A percentile compares a stretch with the other conserved stretches of the same genome.
Conservation (phyloP, 1,139 yeast species). For the Saccharomycopsis hybrid region DNA sequence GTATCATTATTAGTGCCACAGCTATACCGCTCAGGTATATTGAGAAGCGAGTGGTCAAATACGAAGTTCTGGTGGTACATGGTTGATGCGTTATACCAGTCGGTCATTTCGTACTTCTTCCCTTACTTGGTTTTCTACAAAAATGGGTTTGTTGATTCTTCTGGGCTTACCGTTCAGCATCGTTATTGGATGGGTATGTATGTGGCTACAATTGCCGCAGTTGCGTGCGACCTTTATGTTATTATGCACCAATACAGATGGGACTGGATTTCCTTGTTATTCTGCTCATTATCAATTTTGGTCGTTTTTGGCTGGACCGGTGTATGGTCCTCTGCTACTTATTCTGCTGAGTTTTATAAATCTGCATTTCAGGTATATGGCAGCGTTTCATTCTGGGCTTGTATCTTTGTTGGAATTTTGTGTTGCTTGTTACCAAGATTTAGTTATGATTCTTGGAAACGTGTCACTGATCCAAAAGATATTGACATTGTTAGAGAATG, state of each 20-base stretch:
- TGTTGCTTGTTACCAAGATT: slow-evolving; percentile 76
- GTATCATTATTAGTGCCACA: slow-evolving; percentile 88
- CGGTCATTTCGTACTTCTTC: slow-evolving; percentile 77
- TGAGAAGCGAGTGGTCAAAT: slow-evolving; percentile 76
- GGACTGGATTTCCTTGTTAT: slow-evolving; percentile 79
- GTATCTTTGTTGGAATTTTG: slow-evolving; percentile 62
- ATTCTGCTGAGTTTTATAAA: slow-evolving; percentile 66
- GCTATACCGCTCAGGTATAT: slow-evolving; percentile 76
- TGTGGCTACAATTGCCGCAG: slow-evolving; percentile 72
- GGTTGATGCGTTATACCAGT: slow-evolving; percentile 85
- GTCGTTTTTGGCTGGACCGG: slow-evolving; percentile 86
- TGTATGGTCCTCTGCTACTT: slow-evolving; percentile 62
- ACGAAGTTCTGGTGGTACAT: slow-evolving; percentile 77
- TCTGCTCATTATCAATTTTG: slow-evolving; percentile 58
- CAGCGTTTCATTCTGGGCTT: slow-evolving; percentile 73
- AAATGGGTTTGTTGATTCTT: slow-evolving; percentile 48
- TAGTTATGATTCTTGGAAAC: slow-evolving; percentile 54
- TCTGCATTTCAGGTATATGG: slow-evolving; percentile 75
- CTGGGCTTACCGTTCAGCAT: slow-evolving; percentile 71
- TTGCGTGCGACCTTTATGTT: slow-evolving; percentile 75
- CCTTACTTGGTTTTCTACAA: slow-evolving; percentile 65
- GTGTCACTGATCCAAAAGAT: slow-evolving; percentile 66
- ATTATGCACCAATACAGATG: slow-evolving; percentile 81
- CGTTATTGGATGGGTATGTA: slow-evolving; percentile 80
- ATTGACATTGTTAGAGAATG: slow-evolving; percentile 83